Conservation (phyloP, 2,329 filamentous ascomycete species). For the Apiospora phragmitis region DNA sequence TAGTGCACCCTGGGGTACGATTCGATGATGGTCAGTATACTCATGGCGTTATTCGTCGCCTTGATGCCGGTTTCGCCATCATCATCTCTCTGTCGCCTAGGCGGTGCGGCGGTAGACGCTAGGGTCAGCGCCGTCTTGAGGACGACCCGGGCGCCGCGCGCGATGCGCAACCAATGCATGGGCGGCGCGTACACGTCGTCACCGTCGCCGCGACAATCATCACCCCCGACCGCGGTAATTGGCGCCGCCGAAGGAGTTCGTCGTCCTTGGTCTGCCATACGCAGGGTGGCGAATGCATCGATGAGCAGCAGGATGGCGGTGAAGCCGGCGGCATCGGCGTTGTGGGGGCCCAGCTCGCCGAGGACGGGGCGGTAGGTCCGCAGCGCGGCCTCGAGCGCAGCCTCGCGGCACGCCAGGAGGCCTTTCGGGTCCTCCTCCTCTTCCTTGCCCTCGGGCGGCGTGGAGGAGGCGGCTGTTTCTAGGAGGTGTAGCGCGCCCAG, state of each 20-base stretch:
- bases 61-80: neutral
- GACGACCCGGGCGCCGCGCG: neutral
- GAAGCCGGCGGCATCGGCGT: neutral
- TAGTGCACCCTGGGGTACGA: neutral
- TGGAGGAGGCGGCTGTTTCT: too few relatives aligned
- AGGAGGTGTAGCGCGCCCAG: neutral
- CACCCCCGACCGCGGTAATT: too few relatives aligned
- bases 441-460: too few relatives aligned
- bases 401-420: neutral
- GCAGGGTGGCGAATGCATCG: neutral
- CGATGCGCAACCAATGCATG: neutral
- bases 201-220: neutral
- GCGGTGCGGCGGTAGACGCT: too few relatives aligned
- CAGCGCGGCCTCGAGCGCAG: neutral
- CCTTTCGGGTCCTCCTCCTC: neutral
- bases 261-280: neutral
- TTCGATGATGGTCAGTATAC: neutral
- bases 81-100: too few relatives aligned
- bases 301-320: neutral
- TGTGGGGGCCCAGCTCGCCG: neutral
- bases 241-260: too few relatives aligned
- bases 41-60: neutral
- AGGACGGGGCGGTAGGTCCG: neutral
- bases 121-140: neutral
- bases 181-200: neutral